Evolutionary conservation across 768 basidiomycete genomes (phyloP), one percentile per base, ranked within the genome.

Genomic region (Mycena chlorophos): DNA sequence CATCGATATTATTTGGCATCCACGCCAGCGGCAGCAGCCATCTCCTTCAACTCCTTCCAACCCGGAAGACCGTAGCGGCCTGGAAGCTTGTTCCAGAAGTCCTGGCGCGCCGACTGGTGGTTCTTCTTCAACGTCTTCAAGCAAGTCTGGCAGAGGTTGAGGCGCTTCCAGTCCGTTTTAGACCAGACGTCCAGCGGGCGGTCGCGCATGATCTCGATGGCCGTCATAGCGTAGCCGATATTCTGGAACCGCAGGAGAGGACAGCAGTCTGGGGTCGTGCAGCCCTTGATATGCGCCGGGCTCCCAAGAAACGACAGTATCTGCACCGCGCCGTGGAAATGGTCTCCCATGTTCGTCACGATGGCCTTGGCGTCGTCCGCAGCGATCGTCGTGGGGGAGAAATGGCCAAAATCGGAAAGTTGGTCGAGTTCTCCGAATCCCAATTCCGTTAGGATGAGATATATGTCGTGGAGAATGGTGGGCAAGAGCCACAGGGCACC

Each of bases 401-500:
- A n/a, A n/a, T n/a, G n/a, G n/a, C n/a, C n/a, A n/a, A n/a, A n/a
- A n/a, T 52, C 47, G 23, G 19, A 52, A 1, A 49, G 1, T 0
- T 3, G 16, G 8, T 50, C 54, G 16, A n/a, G n/a, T n/a, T n/a
- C n/a, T n/a, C n/a, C n/a, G n/a, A n/a, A n/a, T n/a, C n/a, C n/a
- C n/a, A n/a, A n/a, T n/a, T n/a, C n/a, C n/a, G n/a, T n/a, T n/a
- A n/a, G n/a, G n/a, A n/a, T 49, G 45, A 27, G 56, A 49, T 1
- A 60, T 40, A 20, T 12, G 12, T 8, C 3, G 23, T 60, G 56
- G 40, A 60, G 56, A 1, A 52, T 48, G 13, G 2, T 3, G 13
- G 58, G 58, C 1, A 60, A 20, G 8, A 60, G 37, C 58, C 58
- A 60, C 3, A n/a, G 28, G 12, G 55, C 55, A 19, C 46, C 54